These are phyloP conservation scores for Clitocybe nebularis DNA, from an alignment of 1,284 basidiomycete genomes.

Conservation along the genomic window DNA sequence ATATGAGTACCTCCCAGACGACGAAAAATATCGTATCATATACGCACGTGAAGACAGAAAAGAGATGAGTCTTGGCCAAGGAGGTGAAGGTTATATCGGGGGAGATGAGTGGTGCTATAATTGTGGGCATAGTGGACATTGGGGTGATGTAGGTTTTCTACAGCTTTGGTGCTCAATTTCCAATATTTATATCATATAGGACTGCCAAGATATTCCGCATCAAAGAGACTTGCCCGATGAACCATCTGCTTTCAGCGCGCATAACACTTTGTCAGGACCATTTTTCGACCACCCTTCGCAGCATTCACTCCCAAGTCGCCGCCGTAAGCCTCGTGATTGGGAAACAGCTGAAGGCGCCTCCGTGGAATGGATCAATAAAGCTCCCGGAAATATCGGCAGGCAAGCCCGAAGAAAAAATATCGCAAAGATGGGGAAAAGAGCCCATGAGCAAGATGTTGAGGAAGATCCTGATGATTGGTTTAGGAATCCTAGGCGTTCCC, in stretches of 20 bases:
- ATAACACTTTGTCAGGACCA: constrained; percentile 70
- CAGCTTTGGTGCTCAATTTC: background rate
- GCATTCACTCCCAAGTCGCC: constrained; percentile 18
- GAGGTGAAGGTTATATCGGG: constrained; percentile 75
- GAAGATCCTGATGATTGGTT: constrained; percentile 67
- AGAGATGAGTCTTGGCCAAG: constrained; percentile 51
- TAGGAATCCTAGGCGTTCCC: constrained; percentile 23
- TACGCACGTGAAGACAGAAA: constrained; percentile 46
- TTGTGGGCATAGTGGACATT: constrained; percentile 76
- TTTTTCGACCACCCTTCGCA: constrained; percentile 50
- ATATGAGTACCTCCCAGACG: constrained; percentile 71
- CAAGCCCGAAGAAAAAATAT: constrained; percentile 58
- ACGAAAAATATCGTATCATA: constrained; percentile 49
- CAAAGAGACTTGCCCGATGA: constrained; percentile 48
- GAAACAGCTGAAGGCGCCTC: constrained; percentile 30
- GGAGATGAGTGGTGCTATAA: constrained; percentile 85
- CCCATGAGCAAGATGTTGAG: constrained; percentile 39
- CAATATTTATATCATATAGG: constrained; percentile 45
- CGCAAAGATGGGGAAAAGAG: constrained; percentile 49
- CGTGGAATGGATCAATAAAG: constrained; percentile 28
- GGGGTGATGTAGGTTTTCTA: constrained; percentile 68
- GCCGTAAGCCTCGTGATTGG: constrained; percentile 35
- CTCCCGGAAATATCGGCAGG: constrained; percentile 61
- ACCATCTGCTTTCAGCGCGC: constrained; percentile 72
- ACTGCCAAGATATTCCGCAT: constrained; percentile 60